phyloP scores from a whole-genome alignment of 257 asterid genomes.

The Solanum appendiculatum region DNA sequence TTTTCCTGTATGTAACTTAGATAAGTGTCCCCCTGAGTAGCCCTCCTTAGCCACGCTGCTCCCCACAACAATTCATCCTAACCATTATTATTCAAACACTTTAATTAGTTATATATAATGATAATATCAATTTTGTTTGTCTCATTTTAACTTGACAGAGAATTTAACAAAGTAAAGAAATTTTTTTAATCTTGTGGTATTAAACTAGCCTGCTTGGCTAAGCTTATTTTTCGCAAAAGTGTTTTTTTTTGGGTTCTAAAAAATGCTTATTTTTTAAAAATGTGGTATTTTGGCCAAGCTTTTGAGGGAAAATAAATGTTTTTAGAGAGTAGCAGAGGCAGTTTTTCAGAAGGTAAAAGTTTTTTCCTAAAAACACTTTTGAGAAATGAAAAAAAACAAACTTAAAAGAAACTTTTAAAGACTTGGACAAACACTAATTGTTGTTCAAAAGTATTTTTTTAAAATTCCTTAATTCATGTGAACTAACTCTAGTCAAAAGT shows the following conservation, averaged over 20 bases:
- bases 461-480: neutral
- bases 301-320: no score
- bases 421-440: neutral
- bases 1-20: slow-evolving; percentile 70
- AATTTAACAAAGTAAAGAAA: no score
- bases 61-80: slow-evolving; percentile 98
- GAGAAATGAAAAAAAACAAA: neutral
- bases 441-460: no score
- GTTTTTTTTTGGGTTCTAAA: no score
- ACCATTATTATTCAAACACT: neutral
- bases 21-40: slow-evolving; percentile 59
- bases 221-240: no score
- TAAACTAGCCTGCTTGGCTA: no score
- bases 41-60: slow-evolving; percentile 93
- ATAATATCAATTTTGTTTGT: neutral
- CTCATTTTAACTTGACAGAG: no score
- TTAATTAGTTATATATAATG: neutral
- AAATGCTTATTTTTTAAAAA: no score
- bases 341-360: neutral
- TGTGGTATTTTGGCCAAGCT: no score
- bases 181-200: no score
- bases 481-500: no score
- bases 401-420: no score
- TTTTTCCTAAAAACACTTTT: neutral
- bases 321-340: fast-evolving